phyloP scores from a whole-genome alignment of 306 rosid genomes.

The Glycine soja region DNA sequence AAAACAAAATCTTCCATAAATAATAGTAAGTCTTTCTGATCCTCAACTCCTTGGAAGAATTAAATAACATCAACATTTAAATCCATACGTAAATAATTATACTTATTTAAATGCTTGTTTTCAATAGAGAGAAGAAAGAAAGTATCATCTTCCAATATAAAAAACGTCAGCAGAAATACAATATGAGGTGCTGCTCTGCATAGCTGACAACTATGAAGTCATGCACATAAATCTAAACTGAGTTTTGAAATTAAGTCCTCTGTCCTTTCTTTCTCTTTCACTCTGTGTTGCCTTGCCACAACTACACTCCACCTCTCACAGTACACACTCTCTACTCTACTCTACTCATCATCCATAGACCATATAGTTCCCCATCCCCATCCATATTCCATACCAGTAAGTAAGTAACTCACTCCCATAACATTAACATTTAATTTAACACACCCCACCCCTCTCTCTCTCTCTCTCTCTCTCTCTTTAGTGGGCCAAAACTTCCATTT shows the following conservation, averaged over 20 bases:
- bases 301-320: constrained; percentile 43
- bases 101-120: no score
- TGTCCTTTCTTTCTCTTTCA: constrained; percentile 50
- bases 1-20: no score
- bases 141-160: constrained; percentile 47
- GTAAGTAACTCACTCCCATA: background rate
- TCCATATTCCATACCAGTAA: background rate
- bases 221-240: constrained; percentile 59
- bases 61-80: background rate
- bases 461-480: background rate
- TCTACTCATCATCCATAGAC: no score
- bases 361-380: no score
- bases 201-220: constrained; percentile 87
- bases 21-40: no score
- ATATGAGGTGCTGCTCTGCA: constrained; percentile 55
- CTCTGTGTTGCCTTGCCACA: constrained; percentile 41
- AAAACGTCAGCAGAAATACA: constrained; percentile 44
- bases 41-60: background rate
- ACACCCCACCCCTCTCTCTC: no score
- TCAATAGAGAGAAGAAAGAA: background rate
- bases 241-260: constrained; percentile 39
- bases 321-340: background rate
- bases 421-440: background rate
- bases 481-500: constrained; percentile 43
- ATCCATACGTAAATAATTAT: background rate